Evolutionary conservation across 2,329 filamentous ascomycete species (phyloP).

Genomic region (Phoma sp.): DNA sequence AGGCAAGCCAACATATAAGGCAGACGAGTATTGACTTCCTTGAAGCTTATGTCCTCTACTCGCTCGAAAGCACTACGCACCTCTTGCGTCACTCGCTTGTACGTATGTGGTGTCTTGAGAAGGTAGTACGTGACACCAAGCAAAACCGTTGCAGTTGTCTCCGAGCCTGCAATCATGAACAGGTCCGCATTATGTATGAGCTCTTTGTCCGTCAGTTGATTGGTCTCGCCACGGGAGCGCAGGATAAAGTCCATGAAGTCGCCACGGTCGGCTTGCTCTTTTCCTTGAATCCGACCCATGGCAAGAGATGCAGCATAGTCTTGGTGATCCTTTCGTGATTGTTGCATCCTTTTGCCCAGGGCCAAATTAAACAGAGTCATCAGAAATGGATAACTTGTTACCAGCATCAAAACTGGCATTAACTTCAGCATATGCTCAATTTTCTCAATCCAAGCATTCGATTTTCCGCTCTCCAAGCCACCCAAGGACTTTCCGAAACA

Average conservation of each 20-base stretch:
- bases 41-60: conserved; percentile 25
- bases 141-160: conserved; percentile 33
- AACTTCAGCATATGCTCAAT: conserved; percentile 17
- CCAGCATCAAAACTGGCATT: conserved; percentile 13
- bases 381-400: conserved; percentile 13
- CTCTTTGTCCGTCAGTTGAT: conserved; percentile 15
- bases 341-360: conserved; percentile 14
- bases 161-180: conserved; percentile 30
- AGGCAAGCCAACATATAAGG: conserved; percentile 18
- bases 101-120: conserved; percentile 17
- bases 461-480: conserved; percentile 21
- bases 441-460: conserved; percentile 20
- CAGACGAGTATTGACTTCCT: conserved; percentile 1
- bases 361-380: conserved; percentile 9
- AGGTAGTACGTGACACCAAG: conserved; percentile 24
- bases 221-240: conserved; percentile 9
- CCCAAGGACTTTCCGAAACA: conserved; percentile 31
- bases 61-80: conserved; percentile 24
- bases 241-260: conserved; percentile 23
- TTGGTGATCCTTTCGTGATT: conserved; percentile 15
- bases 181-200: conserved; percentile 18
- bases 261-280: conserved; percentile 8
- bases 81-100: conserved; percentile 19
- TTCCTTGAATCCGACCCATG: conserved; percentile 15
- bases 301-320: conserved; percentile 14